Evolutionary conservation across 306 rosid genomes (phyloP).

Genomic region (Quercus ilex): DNA sequence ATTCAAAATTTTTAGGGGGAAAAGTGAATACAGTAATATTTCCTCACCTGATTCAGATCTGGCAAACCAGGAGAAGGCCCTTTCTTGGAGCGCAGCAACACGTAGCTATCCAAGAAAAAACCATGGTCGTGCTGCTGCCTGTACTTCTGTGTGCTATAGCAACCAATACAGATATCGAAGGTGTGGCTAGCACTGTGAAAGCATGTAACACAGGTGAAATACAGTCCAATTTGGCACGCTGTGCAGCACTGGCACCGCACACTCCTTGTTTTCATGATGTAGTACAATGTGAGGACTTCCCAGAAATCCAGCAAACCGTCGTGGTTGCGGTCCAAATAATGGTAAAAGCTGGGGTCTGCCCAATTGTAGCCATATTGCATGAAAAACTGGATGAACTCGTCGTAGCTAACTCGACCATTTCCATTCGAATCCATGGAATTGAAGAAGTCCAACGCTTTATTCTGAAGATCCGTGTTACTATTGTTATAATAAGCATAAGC

Average conservation of each 20-base stretch:
- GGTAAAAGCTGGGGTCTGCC: neutral
- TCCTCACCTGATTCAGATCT: too few relatives aligned
- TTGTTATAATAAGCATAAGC: too few relatives aligned
- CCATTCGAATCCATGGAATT: too few relatives aligned
- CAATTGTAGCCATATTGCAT: neutral
- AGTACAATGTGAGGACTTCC: conserved; percentile 14
- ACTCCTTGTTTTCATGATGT: conserved; percentile 2
- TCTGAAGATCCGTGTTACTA: too few relatives aligned
- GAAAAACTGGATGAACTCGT: too few relatives aligned
- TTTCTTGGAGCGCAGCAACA: conserved; percentile 16
- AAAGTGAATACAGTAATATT: too few relatives aligned
- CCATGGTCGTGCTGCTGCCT: neutral
- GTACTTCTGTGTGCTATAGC: neutral
- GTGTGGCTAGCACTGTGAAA: neutral
- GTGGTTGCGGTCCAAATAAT: neutral
- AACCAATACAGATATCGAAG: neutral
- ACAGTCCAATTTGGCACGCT: neutral
- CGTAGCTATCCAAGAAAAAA: conserved; percentile 10
- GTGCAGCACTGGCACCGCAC: neutral
- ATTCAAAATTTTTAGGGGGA: too few relatives aligned
- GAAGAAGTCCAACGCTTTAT: too few relatives aligned
- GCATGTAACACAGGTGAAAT: conserved; percentile 3
- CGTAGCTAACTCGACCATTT: too few relatives aligned
- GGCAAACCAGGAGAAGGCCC: neutral
- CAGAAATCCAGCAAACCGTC: conserved; percentile 6